A percentile compares a stretch with the other conserved stretches of the same genome.
phyloP scores from a whole-genome alignment of 2,329 filamentous ascomycete species.

The Sclerotinia glacialis region DNA sequence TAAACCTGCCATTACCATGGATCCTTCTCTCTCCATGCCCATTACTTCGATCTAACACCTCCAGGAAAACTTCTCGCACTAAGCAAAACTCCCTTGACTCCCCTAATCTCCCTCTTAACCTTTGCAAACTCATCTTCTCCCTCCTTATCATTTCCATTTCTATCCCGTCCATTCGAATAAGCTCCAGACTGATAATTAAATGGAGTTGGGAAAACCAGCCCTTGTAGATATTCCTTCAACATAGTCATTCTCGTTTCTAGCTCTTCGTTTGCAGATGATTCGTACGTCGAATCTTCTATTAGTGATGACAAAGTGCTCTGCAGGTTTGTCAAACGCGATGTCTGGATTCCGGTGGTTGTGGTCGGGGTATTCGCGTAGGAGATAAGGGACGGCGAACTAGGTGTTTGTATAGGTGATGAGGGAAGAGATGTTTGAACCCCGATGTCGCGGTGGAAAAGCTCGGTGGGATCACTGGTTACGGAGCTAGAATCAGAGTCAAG shows the following conservation, averaged over 20 bases:
- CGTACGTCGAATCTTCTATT: constrained; percentile 44
- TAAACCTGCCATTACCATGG: constrained; percentile 25
- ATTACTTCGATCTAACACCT: constrained; percentile 27
- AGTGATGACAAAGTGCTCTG: constrained; percentile 50
- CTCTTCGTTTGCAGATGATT: constrained; percentile 30
- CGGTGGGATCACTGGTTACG: constrained; percentile 56
- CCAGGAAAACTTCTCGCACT: constrained; percentile 69
- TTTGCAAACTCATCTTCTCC: constrained; percentile 69
- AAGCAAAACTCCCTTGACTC: constrained; percentile 75
- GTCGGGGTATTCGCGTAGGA: constrained; percentile 29
- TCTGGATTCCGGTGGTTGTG: constrained; percentile 37
- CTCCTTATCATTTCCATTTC: constrained; percentile 42
- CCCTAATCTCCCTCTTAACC: constrained; percentile 71
- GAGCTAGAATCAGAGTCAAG: constrained; percentile 46
- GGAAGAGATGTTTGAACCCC: constrained; percentile 70
- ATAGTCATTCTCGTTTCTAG: constrained; percentile 43
- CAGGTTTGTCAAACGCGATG: constrained; percentile 46
- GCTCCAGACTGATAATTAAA: constrained; percentile 38
- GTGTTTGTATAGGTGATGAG: constrained; percentile 25
- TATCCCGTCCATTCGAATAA: constrained; percentile 36
- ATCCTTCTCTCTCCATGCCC: neutral
- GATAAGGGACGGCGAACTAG: constrained; percentile 30
- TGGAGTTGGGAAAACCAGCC: constrained; percentile 49
- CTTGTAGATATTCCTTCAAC: constrained; percentile 64
- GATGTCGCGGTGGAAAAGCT: constrained; percentile 78